Evolutionary conservation across 371 early-diverging fungal genomes (phyloP).

Genomic region (Mucor circinelloides): DNA sequence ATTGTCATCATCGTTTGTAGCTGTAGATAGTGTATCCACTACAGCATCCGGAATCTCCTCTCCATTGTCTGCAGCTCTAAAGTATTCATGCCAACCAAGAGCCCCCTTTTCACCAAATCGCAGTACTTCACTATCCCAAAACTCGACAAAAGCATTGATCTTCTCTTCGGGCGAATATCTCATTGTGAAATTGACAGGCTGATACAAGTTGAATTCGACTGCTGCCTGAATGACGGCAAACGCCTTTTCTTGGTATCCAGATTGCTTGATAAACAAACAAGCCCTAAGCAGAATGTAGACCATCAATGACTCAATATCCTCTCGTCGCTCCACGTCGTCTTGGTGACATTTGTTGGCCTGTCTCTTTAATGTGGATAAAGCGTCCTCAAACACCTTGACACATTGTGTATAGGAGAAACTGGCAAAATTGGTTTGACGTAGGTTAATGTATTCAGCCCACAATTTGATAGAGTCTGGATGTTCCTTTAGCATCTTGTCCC

Average conservation of each 20-base stretch:
- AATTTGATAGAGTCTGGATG: slow-evolving; percentile 53
- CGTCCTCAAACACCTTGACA: slow-evolving; percentile 67
- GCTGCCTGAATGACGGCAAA: slow-evolving; percentile 70
- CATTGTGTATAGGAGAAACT: slow-evolving; percentile 69
- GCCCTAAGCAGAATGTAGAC: slow-evolving; percentile 66
- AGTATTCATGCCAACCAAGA: slow-evolving; percentile 57
- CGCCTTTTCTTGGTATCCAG: slow-evolving; percentile 77
- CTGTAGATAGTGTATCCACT: neutral
- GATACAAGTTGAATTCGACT: slow-evolving; percentile 73
- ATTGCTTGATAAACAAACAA: slow-evolving; percentile 66
- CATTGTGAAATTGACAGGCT: slow-evolving; percentile 45
- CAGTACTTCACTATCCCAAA: slow-evolving; percentile 80
- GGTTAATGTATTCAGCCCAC: slow-evolving; percentile 80
- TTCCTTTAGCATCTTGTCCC: slow-evolving; percentile 67
- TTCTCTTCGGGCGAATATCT: slow-evolving; percentile 45
- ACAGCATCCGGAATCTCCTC: neutral
- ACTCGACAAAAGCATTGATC: slow-evolving; percentile 63
- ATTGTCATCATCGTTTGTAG: slow-evolving; percentile 13
- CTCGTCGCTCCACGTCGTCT: slow-evolving; percentile 25
- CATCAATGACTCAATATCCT: slow-evolving; percentile 60
- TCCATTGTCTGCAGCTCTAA: slow-evolving; percentile 25
- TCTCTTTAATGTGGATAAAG: slow-evolving; percentile 45
- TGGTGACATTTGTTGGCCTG: slow-evolving; percentile 12
- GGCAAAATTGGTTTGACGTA: slow-evolving; percentile 71
- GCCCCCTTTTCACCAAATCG: slow-evolving; percentile 80